A percentile compares a stretch with the other conserved stretches of the same genome.
Evolutionary conservation across 179 eudicot genomes (phyloP).

Genomic region (Beta lomatogona): DNA sequence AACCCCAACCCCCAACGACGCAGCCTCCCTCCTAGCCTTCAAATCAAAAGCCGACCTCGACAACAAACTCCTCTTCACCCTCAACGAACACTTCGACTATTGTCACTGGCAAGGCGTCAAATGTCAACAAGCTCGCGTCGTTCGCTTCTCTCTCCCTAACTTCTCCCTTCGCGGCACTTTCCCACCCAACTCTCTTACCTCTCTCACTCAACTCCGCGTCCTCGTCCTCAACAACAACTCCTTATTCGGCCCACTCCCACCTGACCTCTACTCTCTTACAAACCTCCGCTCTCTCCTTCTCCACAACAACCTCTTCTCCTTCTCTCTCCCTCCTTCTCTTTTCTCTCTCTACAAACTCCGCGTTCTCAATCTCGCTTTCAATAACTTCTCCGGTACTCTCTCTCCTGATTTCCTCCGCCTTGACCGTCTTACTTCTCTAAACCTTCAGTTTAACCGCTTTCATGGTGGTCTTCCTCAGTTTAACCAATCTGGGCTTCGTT

Average conservation of each 20-base stretch:
- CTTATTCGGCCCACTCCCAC: conserved; percentile 62
- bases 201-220: conserved; percentile 71
- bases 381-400: conserved; percentile 57
- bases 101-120: conserved; percentile 84
- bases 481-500: conserved; percentile 50
- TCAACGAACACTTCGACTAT: conserved; percentile 57
- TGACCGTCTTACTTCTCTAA: conserved; percentile 52
- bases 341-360: conserved; percentile 50
- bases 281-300: conserved; percentile 63
- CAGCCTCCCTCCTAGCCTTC: conserved; percentile 63
- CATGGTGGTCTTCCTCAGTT: conserved; percentile 57
- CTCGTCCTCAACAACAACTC: conserved; percentile 73
- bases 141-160: conserved; percentile 46
- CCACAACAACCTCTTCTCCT: conserved; percentile 57
- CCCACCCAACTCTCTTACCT: conserved; percentile 46
- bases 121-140: conserved; percentile 62
- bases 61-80: conserved; percentile 61
- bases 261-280: conserved; percentile 45
- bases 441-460: conserved; percentile 65
- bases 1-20: conserved; percentile 50
- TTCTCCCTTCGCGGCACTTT: conserved; percentile 56
- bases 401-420: conserved; percentile 45
- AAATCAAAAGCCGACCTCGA: conserved; percentile 62
- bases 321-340: conserved; percentile 47
- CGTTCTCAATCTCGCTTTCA: conserved; percentile 58